Conservation (phyloP, 331 rosid species). For the Prunus yedoensis region DNA sequence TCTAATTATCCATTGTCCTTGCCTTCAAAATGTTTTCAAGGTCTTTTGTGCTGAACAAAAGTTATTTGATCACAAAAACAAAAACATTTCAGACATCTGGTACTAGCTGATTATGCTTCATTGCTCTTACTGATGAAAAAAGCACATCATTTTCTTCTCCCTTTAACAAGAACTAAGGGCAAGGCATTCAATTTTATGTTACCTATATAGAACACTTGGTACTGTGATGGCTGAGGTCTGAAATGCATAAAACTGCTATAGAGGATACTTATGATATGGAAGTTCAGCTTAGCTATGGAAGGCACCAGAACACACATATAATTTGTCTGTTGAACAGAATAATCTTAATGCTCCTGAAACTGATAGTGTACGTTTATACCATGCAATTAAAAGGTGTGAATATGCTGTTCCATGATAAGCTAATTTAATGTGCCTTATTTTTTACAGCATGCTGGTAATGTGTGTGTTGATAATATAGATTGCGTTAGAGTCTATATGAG, state of each 20-base stretch:
- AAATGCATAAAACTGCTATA: slow-evolving; percentile 6
- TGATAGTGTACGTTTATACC: background rate
- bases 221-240: background rate
- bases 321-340: background rate
- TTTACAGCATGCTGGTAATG: background rate
- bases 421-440: background rate
- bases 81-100: no score
- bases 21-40: no score
- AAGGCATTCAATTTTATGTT: background rate
- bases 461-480: background rate
- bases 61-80: no score
- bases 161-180: no score
- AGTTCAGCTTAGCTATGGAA: background rate
- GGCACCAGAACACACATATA: background rate
- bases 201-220: background rate
- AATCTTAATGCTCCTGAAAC: background rate
- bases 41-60: no score
- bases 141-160: no score
- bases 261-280: background rate
- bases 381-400: background rate
- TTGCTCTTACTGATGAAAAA: no score
- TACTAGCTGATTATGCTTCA: no score
- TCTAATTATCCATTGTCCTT: no score
- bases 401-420: background rate
- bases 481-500: background rate